Conservation (phyloP, 108 stramenopile species). For the Conticribra weissflogii region DNA sequence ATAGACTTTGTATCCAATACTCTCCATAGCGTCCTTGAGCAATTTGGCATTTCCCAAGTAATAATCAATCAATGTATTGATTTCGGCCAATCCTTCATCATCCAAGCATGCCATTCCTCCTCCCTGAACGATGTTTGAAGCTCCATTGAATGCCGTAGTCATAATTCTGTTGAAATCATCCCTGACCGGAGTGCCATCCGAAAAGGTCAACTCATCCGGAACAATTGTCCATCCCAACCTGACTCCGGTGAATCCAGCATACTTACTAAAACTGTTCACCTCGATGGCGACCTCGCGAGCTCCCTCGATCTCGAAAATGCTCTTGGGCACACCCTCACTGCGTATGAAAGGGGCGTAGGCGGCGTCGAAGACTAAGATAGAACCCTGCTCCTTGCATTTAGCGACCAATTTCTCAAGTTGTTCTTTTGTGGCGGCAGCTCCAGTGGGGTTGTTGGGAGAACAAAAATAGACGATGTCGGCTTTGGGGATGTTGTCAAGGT, state of each 20-base stretch:
- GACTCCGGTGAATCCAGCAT: constrained; percentile 98
- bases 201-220: constrained; percentile 85
- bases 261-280: constrained; percentile 92
- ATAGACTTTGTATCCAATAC: constrained; percentile 85
- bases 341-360: constrained; percentile 99
- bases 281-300: constrained; percentile 94
- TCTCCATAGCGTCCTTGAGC: constrained; percentile 83
- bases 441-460: constrained; percentile 98
- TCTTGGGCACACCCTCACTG: constrained; percentile 88
- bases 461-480: constrained; percentile 97
- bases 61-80: constrained; percentile 94
- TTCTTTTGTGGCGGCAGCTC: constrained; percentile 91
- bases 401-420: constrained; percentile 91
- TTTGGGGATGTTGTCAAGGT: constrained; percentile 80
- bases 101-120: constrained; percentile 95
- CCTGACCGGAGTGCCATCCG: constrained; percentile 85
- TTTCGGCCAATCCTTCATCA: constrained; percentile 92
- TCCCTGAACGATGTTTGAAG: constrained; percentile 95
- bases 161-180: constrained; percentile 97
- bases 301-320: constrained; percentile 96
- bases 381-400: constrained; percentile 90
- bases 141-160: constrained; percentile 98
- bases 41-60: constrained; percentile 96
- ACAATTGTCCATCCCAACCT: constrained; percentile 97
- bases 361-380: constrained; percentile 95